These are phyloP conservation scores for Begonia fuchsioides DNA, from an alignment of 306 rosid species.

Conservation along the genomic window DNA sequence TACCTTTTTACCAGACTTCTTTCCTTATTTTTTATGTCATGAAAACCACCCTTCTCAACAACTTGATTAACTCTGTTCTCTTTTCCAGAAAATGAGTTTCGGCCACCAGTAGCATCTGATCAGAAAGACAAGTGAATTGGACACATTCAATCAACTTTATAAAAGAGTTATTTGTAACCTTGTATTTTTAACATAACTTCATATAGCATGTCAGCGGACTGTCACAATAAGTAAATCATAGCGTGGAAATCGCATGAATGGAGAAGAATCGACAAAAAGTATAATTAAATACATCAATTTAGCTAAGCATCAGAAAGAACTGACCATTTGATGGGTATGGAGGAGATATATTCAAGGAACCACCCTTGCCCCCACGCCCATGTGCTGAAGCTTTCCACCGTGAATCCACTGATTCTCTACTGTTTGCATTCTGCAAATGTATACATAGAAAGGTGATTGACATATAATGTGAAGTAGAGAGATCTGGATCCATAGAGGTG, in stretches of 20 bases:
- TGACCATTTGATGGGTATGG: conserved; percentile 55
- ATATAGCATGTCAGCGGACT: no score
- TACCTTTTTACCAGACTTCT: conserved; percentile 45
- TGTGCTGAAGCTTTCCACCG: conserved; percentile 64
- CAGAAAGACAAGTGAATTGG: conserved; percentile 3
- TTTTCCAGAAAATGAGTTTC: conserved; percentile 40
- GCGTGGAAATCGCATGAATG: no score
- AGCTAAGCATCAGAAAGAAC: not conserved
- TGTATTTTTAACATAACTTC: no score
- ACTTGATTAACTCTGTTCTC: conserved; percentile 53
- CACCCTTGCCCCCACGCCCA: conserved; percentile 74
- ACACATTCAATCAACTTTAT: no score
- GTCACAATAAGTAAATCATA: no score
- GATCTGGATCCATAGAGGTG: no score
- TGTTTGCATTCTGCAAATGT: conserved; percentile 55
- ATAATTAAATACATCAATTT: conserved; percentile 2
- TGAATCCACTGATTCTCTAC: conserved; percentile 58
- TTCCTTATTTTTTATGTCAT: conserved; percentile 45
- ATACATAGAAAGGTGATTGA: not conserved
- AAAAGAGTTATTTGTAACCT: no score
- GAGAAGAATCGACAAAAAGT: not conserved
- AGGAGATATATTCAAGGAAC: conserved; percentile 50
- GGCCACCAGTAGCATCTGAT: conserved; percentile 60
- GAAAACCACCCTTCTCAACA: conserved; percentile 44
- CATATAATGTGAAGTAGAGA: no score